These are phyloP conservation scores for Ceratonia siliqua DNA, from an alignment of 306 rosid species.

Conservation along the genomic window DNA sequence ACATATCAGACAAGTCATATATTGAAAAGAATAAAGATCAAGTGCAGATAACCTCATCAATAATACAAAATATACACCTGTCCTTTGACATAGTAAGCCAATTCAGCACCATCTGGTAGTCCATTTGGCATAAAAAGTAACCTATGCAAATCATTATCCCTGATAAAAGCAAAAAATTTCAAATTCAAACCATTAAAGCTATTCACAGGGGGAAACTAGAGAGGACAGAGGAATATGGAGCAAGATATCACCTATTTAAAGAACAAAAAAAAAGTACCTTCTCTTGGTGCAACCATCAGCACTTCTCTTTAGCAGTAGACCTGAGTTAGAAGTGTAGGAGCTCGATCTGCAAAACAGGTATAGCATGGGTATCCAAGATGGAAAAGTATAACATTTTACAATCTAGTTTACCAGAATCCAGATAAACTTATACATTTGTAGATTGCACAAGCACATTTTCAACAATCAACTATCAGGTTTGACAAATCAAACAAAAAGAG, in stretches of 20 bases:
- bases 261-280: constrained; percentile 48
- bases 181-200: constrained; percentile 23
- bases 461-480: constrained; percentile 20
- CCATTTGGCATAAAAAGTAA: constrained; percentile 95
- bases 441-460: constrained; percentile 26
- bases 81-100: constrained; percentile 93
- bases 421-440: constrained; percentile 26
- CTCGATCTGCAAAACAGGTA: constrained; percentile 51
- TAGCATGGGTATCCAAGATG: constrained; percentile 28
- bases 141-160: constrained; percentile 95
- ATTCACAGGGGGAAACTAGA: constrained; percentile 19
- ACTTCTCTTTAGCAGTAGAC: constrained; percentile 54
- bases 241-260: constrained; percentile 24
- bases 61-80: constrained; percentile 59
- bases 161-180: constrained; percentile 39
- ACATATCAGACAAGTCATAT: constrained; percentile 28
- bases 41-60: constrained; percentile 15
- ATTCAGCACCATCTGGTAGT: constrained; percentile 96
- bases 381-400: not conserved
- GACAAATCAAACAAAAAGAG: not conserved
- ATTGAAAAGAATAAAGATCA: constrained; percentile 8
- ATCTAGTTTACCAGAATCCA: constrained; percentile 18
- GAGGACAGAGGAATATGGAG: constrained; percentile 4
- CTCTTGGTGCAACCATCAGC: constrained; percentile 78
- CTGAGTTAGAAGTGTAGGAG: constrained; percentile 44